These are phyloP conservation scores for Aspergillus unguis DNA, from an alignment of 2,329 filamentous ascomycete species.

Conservation along the genomic window DNA sequence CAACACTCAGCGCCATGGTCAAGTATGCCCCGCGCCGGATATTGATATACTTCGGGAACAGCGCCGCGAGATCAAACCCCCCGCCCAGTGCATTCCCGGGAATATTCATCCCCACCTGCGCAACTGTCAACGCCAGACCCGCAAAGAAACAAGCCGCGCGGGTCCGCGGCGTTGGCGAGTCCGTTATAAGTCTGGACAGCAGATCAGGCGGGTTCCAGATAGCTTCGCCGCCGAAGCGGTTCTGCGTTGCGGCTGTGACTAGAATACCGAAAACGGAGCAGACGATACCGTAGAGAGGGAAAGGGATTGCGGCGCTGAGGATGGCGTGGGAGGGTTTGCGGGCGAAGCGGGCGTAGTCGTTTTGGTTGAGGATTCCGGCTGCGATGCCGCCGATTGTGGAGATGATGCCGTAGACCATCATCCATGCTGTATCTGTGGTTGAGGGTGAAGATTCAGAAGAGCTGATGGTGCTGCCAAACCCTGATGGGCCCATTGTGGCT, in stretches of 20 bases:
- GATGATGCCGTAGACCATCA: slow-evolving; percentile 28
- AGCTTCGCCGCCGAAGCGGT: slow-evolving; percentile 20
- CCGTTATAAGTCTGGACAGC: slow-evolving; percentile 21
- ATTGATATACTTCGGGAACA: slow-evolving; percentile 54
- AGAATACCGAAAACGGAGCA: slow-evolving; percentile 24
- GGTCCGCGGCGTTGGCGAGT: slow-evolving; percentile 18
- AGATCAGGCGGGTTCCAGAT: slow-evolving; percentile 26
- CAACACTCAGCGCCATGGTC: slow-evolving; percentile 34
- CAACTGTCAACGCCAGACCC: slow-evolving; percentile 22
- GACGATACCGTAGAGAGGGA: slow-evolving; percentile 18
- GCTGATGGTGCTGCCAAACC: slow-evolving; percentile 12
- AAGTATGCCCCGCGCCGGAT: slow-evolving; percentile 55
- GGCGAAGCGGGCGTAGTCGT: slow-evolving; percentile 31
- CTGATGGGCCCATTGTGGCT: slow-evolving; percentile 42
- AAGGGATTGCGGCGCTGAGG: slow-evolving; percentile 24
- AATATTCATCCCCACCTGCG: slow-evolving; percentile 27
- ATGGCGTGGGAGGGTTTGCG: slow-evolving; percentile 20
- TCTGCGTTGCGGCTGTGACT: slow-evolving; percentile 29
- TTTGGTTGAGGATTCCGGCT: slow-evolving; percentile 31
- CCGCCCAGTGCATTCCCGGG: slow-evolving; percentile 23
- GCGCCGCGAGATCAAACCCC: slow-evolving; percentile 47
- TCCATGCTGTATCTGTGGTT: slow-evolving; percentile 16
- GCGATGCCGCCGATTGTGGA: slow-evolving; percentile 30
- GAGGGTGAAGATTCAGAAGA: neutral
- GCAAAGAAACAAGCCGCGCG: slow-evolving; percentile 25